These are phyloP conservation scores for Oryza longistaminata DNA, from an alignment of 176 grass and related monocot species.

Conservation along the genomic window DNA sequence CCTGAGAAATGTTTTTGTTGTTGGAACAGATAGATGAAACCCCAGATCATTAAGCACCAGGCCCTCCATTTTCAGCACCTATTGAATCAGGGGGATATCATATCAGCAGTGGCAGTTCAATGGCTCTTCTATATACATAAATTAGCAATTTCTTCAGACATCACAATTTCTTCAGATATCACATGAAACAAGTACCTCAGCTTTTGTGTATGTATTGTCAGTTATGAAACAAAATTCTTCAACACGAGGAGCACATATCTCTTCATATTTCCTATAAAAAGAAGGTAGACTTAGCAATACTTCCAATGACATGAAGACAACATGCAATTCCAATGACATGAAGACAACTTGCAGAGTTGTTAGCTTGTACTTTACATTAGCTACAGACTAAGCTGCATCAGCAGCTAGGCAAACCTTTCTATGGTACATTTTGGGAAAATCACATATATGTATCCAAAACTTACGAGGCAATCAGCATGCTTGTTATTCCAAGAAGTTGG, in stretches of 20 bases:
- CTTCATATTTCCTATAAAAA: constrained; percentile 88
- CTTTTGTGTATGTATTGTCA: constrained; percentile 68
- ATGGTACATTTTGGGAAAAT: constrained; percentile 23
- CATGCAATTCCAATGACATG: background rate
- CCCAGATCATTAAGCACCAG: constrained; percentile 60
- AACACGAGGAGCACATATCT: constrained; percentile 65
- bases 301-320: background rate
- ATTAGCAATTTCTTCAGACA: constrained; percentile 9
- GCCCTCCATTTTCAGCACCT: constrained; percentile 87
- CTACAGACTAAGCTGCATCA: background rate
- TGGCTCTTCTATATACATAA: constrained; percentile 17
- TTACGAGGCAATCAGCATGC: constrained; percentile 98
- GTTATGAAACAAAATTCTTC: constrained; percentile 91
- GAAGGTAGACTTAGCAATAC: background rate
- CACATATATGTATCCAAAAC: constrained; percentile 15
- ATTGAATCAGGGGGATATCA: constrained; percentile 37
- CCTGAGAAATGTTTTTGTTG: constrained; percentile 86
- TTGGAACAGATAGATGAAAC: constrained; percentile 82
- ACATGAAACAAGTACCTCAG: constrained; percentile 63
- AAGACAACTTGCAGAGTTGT: background rate
- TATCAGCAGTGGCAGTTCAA: constrained; percentile 7
- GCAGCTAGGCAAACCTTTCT: background rate
- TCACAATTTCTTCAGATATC: background rate
- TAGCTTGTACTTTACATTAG: background rate
- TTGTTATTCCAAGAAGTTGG: constrained; percentile 89